phyloP scores from a whole-genome alignment of 495 filamentous ascomycete species.

The Daldinia vernicosa region DNA sequence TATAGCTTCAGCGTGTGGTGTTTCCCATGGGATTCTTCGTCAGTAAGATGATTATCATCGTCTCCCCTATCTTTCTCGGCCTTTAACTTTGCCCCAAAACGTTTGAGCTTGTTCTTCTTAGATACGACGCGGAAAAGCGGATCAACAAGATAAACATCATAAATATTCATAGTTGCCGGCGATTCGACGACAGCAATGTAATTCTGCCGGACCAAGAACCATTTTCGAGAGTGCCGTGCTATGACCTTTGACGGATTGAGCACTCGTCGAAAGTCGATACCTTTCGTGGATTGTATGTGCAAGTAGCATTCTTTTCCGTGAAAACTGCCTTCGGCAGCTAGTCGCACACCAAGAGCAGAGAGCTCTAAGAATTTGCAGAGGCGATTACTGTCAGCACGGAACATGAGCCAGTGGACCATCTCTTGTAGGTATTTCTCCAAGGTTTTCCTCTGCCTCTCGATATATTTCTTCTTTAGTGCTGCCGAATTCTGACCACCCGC shows the following conservation, averaged over 20 bases:
- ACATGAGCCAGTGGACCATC: constrained; percentile 93
- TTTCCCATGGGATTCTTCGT: constrained; percentile 66
- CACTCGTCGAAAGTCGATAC: constrained; percentile 85
- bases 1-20: constrained; percentile 85
- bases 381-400: constrained; percentile 93
- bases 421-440: constrained; percentile 93
- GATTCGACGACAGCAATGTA: constrained; percentile 98
- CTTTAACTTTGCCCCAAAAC: constrained; percentile 69
- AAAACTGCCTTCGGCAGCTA: constrained; percentile 94
- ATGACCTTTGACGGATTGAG: constrained; percentile 78
- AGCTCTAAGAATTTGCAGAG: constrained; percentile 96
- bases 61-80: constrained; percentile 42
- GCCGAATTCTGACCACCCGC: constrained; percentile 42
- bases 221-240: constrained; percentile 86
- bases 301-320: constrained; percentile 98
- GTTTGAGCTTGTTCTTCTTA: constrained; percentile 73
- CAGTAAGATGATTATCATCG: constrained; percentile 54
- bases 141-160: constrained; percentile 96
- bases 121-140: constrained; percentile 80
- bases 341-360: constrained; percentile 91
- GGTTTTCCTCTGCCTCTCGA: constrained; percentile 78
- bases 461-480: constrained; percentile 57
- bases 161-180: constrained; percentile 98
- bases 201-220: constrained; percentile 97
- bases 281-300: constrained; percentile 89